phyloP scores from a whole-genome alignment of 179 eudicot genomes.

The Silene vulgaris region DNA sequence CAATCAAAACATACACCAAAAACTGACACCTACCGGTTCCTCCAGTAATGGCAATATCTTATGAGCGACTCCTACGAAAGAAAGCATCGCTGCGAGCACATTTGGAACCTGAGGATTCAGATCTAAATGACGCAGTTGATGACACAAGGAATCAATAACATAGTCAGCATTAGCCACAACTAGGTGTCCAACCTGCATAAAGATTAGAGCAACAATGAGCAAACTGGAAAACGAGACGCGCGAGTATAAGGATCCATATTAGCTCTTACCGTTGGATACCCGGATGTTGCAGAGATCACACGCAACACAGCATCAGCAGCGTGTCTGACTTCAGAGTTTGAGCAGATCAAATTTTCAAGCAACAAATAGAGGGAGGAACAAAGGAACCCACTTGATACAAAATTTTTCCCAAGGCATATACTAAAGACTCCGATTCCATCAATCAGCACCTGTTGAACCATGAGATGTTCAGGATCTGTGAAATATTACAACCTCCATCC shows the following conservation, averaged over 20 bases:
- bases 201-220: conserved; percentile 5
- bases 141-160: conserved; percentile 80
- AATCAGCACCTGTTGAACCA: conserved; percentile 66
- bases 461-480: conserved; percentile 17
- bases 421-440: conserved; percentile 86
- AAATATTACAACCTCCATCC: background rate
- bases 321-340: conserved; percentile 62
- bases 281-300: conserved; percentile 59
- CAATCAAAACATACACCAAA: conserved; percentile 5
- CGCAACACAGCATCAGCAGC: conserved; percentile 76
- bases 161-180: conserved; percentile 88
- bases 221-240: conserved; percentile 5
- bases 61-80: conserved; percentile 78
- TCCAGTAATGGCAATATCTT: conserved; percentile 86
- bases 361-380: conserved; percentile 70
- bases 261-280: conserved; percentile 62
- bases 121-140: conserved; percentile 86
- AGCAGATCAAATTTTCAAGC: conserved; percentile 82
- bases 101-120: conserved; percentile 82
- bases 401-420: conserved; percentile 61
- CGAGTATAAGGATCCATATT: background rate
- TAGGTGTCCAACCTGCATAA: conserved; percentile 73
- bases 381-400: conserved; percentile 74
- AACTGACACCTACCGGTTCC: conserved; percentile 63
- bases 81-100: conserved; percentile 85